Evolutionary conservation across 2,329 filamentous ascomycete genomes (phyloP), one percentile per base, ranked within the genome.

Genomic region (Grosmannia clavigera): DNA sequence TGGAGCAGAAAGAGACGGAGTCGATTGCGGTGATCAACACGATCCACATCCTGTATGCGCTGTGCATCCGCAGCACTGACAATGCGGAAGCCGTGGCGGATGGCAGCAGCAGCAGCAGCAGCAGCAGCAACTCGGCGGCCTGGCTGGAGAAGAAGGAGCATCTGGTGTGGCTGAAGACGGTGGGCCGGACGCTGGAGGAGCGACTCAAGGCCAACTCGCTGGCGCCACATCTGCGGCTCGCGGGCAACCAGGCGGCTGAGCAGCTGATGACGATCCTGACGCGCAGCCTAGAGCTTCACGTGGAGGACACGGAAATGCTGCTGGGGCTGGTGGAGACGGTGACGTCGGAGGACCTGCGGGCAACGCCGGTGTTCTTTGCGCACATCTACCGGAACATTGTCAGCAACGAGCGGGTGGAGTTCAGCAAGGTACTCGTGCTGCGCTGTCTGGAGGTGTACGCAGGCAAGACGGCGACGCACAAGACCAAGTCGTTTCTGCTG

Each of bases 401-500:
- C 64, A 87, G 82, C 66, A 95, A 82, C 69, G 83, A 91, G 35
- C 92, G 90, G 0, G 82, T 94, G 29, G 90, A 95, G 19, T 94
- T 92, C 68, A 92, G 91, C 80, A 90, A 87, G 66, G 82, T 83
- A 5, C 81, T 95, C 2, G 81, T 97, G 51, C 82, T 92, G 67
- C 87, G 89, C 59, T 95, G 91, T 68, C 81, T 99, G 55, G 92
- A 97, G 60, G 78, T 91, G 0, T 99, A 96, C 70, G 86, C 88
- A 7, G 83, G 85, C 57, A 90, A 87, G 68, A 82, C 78, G 54
- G 88, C 86, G 14, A 85, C 88, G 0, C 94, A 96, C 72, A 92
- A 88, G 75, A 89, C 90, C 53, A 99, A 99, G 72, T 88, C 91
- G 58, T 99, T 96, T 71, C 78, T 95, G 43, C 85, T 99, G 69